Evolutionary conservation across 768 basidiomycete species (phyloP).

Genomic region (Kwoniella dendrophila): DNA sequence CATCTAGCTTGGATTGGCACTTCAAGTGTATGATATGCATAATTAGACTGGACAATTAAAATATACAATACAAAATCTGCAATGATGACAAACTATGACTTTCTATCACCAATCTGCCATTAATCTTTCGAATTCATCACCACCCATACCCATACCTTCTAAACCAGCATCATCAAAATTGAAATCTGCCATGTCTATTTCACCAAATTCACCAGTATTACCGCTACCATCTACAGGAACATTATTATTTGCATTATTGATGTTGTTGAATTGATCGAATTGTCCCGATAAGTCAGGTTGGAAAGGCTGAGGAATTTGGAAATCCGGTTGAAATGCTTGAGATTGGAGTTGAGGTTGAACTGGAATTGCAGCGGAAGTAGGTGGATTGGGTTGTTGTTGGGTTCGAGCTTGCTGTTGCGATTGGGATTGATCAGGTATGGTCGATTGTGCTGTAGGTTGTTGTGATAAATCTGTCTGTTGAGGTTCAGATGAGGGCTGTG

Average conservation of each 20-base stretch:
- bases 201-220: constrained; percentile 15
- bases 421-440: background rate
- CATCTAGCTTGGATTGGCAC: no score
- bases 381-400: background rate
- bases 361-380: background rate
- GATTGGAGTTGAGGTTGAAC: background rate
- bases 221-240: background rate
- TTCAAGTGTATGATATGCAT: no score
- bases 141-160: constrained; percentile 15
- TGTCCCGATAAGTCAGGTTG: background rate
- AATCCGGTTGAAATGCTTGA: background rate
- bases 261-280: background rate
- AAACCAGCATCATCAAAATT: constrained; percentile 20
- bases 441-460: background rate
- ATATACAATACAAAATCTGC: no score
- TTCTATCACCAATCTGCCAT: no score
- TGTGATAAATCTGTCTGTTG: background rate
- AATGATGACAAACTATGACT: no score
- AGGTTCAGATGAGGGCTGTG: background rate
- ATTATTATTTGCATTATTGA: no score
- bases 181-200: constrained; percentile 28
- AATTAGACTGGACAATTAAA: no score
- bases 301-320: background rate
- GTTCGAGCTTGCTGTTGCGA: constrained; percentile 2
- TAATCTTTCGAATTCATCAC: constrained; percentile 28